A percentile compares a stretch with the other conserved stretches of the same genome.
Evolutionary conservation across 257 asterid genomes (phyloP).

Genomic region (Parsonsia alboflavescens): DNA sequence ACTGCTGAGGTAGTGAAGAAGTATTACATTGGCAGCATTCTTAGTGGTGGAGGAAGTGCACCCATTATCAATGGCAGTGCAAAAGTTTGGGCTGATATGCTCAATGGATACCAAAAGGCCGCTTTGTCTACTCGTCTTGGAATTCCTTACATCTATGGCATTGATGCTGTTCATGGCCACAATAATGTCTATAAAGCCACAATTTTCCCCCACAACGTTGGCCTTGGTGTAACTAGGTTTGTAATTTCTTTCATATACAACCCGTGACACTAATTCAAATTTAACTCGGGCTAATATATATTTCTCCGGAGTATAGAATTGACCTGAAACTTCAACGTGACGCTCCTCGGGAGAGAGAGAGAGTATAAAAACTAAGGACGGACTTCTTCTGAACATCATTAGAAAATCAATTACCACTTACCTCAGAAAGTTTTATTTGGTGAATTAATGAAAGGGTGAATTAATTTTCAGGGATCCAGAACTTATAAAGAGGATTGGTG

Average conservation of each 20-base stretch:
- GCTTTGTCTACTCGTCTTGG: conserved; percentile 22
- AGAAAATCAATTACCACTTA: too few relatives aligned
- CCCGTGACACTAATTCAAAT: too few relatives aligned
- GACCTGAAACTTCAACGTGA: too few relatives aligned
- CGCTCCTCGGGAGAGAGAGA: too few relatives aligned
- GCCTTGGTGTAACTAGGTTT: conserved; percentile 25
- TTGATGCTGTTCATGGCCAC: conserved; percentile 29
- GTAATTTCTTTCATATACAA: background rate
- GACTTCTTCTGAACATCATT: too few relatives aligned
- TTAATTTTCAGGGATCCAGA: conserved; percentile 41
- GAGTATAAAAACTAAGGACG: too few relatives aligned
- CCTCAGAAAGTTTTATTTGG: too few relatives aligned
- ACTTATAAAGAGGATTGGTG: conserved; percentile 58
- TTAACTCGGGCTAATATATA: too few relatives aligned
- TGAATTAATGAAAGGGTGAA: too few relatives aligned
- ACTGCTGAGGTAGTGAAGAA: conserved; percentile 12
- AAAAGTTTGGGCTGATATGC: conserved; percentile 21
- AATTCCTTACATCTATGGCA: conserved; percentile 24
- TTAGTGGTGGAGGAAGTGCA: conserved; percentile 28
- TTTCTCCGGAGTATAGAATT: too few relatives aligned
- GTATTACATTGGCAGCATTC: conserved; percentile 17
- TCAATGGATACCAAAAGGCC: conserved; percentile 15
- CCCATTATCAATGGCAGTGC: conserved; percentile 16
- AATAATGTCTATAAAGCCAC: conserved; percentile 23
- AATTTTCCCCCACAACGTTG: conserved; percentile 26